Evolutionary conservation across 345 rosid genomes (phyloP), one percentile per base, ranked within the genome.

Genomic region (Conringia planisiliqua): DNA sequence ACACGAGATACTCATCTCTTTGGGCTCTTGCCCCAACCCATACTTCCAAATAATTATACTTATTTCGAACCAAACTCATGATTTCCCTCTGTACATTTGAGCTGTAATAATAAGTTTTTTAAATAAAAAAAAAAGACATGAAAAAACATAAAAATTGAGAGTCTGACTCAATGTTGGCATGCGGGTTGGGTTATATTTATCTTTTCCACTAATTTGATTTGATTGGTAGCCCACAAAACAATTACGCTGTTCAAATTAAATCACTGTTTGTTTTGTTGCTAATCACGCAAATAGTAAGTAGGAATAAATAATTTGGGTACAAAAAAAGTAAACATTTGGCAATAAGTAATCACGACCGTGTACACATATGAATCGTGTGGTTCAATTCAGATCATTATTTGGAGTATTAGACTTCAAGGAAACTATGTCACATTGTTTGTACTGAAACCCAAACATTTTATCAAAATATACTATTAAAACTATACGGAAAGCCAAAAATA

Each of bases 1-100:
- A 74, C 65, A 54, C 52, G 26, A 35, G 13, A 16, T 12, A 44
- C 26, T 40, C 70, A 62, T 62, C 42, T 38, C 30, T 47, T 27
- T 27, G 63, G 70, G 71, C 77, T 73, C 77, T 64, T 54, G 38
- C 17, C 70, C 77, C 77, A 73, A 64, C 71, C 77, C 71, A 40
- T 62, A 29, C 64, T 55, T 29, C 54, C 64, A 51, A 71, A 24
- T 43, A 71, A 59, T 16, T n/a, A 7, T 47, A 27, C 75, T 24
- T 71, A 59, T 62, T 71, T 17, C 75, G 14, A 61, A 71, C 50
- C 69, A 38, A 27, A 36, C 57, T 65, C 78, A 73, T 73, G 58
- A 73, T 65, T 73, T 61, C 39, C 10, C 20, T 73, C 57, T 42
- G 65, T 56, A 55, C 64, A 42, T 18, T 24, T 73, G 38, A 50